A percentile compares a stretch with the other conserved stretches of the same genome.
Evolutionary conservation across 2,329 filamentous ascomycete species (phyloP).

Genomic region (Apiospora rasikravindrae): DNA sequence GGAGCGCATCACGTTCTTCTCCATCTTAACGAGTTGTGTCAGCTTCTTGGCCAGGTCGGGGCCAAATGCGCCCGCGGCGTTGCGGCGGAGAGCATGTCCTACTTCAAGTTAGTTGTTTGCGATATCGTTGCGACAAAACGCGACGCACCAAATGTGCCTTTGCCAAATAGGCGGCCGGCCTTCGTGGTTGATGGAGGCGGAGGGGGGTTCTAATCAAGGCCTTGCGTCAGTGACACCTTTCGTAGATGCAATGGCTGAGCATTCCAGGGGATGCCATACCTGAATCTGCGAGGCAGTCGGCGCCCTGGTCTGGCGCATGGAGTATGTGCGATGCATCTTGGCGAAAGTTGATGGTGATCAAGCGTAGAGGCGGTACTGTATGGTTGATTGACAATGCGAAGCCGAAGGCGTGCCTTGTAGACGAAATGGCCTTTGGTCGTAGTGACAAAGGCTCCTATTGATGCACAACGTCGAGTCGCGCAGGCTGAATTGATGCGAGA

Average conservation of each 20-base stretch:
- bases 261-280: slow-evolving; percentile 43
- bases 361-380: background rate
- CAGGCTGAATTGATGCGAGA: slow-evolving; percentile 1
- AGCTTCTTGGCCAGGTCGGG: slow-evolving; percentile 97
- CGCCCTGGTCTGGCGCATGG: slow-evolving; percentile 95
- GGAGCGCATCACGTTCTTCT: slow-evolving; percentile 99
- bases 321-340: slow-evolving; percentile 97
- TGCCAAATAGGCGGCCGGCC: slow-evolving; percentile 86
- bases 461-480: background rate
- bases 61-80: slow-evolving; percentile 76
- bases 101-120: slow-evolving; percentile 26
- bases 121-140: slow-evolving; percentile 15
- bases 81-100: slow-evolving; percentile 74
- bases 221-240: background rate
- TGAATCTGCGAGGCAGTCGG: slow-evolving; percentile 85
- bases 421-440: background rate
- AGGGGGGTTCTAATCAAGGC: slow-evolving; percentile 79
- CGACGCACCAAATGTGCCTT: slow-evolving; percentile 79
- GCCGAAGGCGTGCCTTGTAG: background rate
- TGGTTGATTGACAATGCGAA: background rate
- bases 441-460: background rate
- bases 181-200: slow-evolving; percentile 93
- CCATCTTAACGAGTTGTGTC: slow-evolving; percentile 98
- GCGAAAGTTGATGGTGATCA: slow-evolving; percentile 17
- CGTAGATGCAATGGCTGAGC: too few species aligned